A percentile compares a stretch with the other conserved stretches of the same genome.
phyloP scores from a whole-genome alignment of 2,329 filamentous ascomycete species.

The Colletotrichum chrysophilum region DNA sequence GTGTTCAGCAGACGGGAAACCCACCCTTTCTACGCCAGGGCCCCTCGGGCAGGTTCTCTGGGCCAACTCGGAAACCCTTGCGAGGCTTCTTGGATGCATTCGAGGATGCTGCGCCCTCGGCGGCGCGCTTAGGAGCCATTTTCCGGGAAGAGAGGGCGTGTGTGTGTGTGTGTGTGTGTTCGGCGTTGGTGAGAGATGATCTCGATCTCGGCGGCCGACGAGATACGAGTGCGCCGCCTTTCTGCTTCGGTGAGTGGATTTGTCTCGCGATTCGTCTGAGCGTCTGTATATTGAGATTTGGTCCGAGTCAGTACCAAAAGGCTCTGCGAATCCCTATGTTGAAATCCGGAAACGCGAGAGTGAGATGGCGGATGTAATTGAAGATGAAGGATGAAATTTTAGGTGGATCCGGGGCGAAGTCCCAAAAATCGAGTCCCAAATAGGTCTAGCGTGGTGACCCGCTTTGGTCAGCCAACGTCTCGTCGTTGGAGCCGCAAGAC shows the following conservation, averaged over 20 bases:
- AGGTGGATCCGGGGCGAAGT: conserved; percentile 10
- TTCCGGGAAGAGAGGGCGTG: background rate
- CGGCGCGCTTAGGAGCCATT: conserved; percentile 67
- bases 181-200: background rate
- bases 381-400: conserved; percentile 17
- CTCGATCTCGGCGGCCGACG: background rate
- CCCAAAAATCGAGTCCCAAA: background rate
- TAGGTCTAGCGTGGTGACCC: background rate
- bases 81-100: conserved; percentile 54
- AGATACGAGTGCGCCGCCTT: background rate
- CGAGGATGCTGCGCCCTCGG: conserved; percentile 37
- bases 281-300: background rate
- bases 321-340: background rate
- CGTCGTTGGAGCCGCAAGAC: background rate
- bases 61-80: conserved; percentile 85
- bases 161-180: too few relatives aligned
- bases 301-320: background rate
- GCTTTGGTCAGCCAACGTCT: background rate
- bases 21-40: conserved; percentile 79
- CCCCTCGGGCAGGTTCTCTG: conserved; percentile 89
- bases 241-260: background rate
- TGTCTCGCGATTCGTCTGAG: background rate
- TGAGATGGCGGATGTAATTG: background rate
- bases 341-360: background rate
- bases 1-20: conserved; percentile 11